These are phyloP conservation scores for Fraxinus greggii DNA, from an alignment of 305 asterid genomes.

Conservation along the genomic window DNA sequence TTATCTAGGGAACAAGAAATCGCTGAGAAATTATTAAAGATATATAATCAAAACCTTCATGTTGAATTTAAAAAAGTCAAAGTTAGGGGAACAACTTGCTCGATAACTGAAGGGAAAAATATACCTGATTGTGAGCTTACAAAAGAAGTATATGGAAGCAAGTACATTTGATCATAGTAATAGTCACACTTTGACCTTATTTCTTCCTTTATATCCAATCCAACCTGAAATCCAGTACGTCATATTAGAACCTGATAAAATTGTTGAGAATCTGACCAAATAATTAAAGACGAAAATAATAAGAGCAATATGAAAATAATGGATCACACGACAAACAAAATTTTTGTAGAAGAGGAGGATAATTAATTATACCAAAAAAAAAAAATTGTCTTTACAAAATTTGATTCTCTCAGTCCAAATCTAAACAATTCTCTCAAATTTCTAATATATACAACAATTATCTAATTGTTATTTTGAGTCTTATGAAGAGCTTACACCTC, in stretches of 20 bases:
- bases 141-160: slow-evolving; percentile 55
- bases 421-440: no score
- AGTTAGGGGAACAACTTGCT: background rate
- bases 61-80: background rate
- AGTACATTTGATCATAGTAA: slow-evolving; percentile 54
- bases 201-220: slow-evolving; percentile 14
- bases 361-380: no score
- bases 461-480: no score
- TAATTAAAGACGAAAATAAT: no score
- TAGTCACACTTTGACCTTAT: slow-evolving; percentile 34
- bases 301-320: no score
- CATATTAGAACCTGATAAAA: background rate
- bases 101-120: background rate
- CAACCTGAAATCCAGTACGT: slow-evolving; percentile 27
- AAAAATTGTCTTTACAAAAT: no score
- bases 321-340: no score
- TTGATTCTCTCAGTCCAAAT: no score
- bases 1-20: slow-evolving; percentile 33
- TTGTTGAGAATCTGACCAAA: no score
- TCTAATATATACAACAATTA: no score
- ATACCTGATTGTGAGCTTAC: slow-evolving; percentile 47
- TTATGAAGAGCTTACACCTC: no score
- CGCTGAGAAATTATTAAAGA: background rate
- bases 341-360: no score
- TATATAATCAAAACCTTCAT: background rate